phyloP scores from a whole-genome alignment of 129 eudicot species.

The Chrysanthemum seticuspe region DNA sequence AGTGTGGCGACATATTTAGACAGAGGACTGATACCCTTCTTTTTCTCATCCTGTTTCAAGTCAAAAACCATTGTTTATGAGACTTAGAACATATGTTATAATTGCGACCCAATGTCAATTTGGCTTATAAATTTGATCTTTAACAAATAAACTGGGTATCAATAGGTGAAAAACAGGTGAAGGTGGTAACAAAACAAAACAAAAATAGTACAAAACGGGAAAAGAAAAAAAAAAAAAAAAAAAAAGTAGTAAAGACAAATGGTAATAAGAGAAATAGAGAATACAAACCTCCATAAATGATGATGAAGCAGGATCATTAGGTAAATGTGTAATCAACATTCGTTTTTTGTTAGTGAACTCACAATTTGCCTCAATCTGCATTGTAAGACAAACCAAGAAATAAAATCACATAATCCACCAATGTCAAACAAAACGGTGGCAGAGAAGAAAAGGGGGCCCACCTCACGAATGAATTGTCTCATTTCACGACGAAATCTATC shows the following conservation, averaged over 20 bases:
- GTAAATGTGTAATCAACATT: constrained; percentile 50
- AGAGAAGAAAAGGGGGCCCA: constrained; percentile 10
- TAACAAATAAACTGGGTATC: too few species aligned
- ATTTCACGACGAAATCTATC: constrained; percentile 86
- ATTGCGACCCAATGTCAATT: too few species aligned
- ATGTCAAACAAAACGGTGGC: constrained; percentile 8
- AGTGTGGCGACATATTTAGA: constrained; percentile 53
- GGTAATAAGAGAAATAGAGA: neutral
- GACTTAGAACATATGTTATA: neutral
- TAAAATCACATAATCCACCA: constrained; percentile 5
- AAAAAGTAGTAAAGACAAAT: too few species aligned
- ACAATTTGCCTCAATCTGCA: constrained; percentile 84
- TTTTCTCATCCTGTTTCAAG: constrained; percentile 61
- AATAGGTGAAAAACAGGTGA: neutral
- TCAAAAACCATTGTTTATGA: neutral
- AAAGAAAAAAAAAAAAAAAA: neutral
- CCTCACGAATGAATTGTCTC: constrained; percentile 82
- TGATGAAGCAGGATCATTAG: constrained; percentile 73
- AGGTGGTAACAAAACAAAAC: neutral
- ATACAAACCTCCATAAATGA: constrained; percentile 79
- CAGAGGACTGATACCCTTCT: constrained; percentile 55
- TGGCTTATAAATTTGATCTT: too few species aligned
- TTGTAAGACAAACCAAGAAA: constrained; percentile 13
- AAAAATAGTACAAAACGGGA: neutral
- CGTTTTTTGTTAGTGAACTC: constrained; percentile 71